Base-by-base conservation (phyloP, 371 early-diverging fungal genomes). In the Circinella minor region DNA sequence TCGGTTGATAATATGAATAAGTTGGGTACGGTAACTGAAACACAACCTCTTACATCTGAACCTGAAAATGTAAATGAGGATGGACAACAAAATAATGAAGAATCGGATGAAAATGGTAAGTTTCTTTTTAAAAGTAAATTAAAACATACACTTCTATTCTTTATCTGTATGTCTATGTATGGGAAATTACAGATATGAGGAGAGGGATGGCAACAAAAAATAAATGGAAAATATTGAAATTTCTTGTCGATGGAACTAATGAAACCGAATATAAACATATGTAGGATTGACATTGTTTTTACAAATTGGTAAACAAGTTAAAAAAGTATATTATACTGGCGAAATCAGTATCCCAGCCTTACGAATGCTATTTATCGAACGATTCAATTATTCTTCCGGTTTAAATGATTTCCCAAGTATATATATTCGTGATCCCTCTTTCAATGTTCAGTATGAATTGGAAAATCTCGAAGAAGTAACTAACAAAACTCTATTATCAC, bases 381-480 rank as follows among this genome's bases (percentile, higher is more conserved):
- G 85, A 55, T 90, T 90, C 61, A 85, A 81, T 67, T 88, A 89
- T 72, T 84, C 85, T 34, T 83, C 88, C 17, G 82, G 88, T 6
- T 84, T 88, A 67, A 82, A 86, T 14, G 86, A 89, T 70, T 90
- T 90, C 48, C 88, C 90, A 1, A 86, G 74, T 51, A 88, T 92
- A 36, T 92, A 93, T 67, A 88, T 93, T 39, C 84, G 84, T 38
- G 92, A 92, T 66, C 81, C 89, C 2, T 66, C 80, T 6, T 68
- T 84, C 6, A 80, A 81, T 46, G 82, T 92, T 17, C 85, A 86
- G 11, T 92, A 93, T 68, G 92, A 92, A 66, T 83, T 93, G 14
- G 90, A 89, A 60, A 86, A 92, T 66, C 67, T 91, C 34, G 49
- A 66, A 6, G 92, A 93, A 67, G 90, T 93, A 17, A 77, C 72